A percentile compares a stretch with the other conserved stretches of the same genome.
Conservation (phyloP, 805 yeast genomes). For the Saturnispora mendoncae region DNA sequence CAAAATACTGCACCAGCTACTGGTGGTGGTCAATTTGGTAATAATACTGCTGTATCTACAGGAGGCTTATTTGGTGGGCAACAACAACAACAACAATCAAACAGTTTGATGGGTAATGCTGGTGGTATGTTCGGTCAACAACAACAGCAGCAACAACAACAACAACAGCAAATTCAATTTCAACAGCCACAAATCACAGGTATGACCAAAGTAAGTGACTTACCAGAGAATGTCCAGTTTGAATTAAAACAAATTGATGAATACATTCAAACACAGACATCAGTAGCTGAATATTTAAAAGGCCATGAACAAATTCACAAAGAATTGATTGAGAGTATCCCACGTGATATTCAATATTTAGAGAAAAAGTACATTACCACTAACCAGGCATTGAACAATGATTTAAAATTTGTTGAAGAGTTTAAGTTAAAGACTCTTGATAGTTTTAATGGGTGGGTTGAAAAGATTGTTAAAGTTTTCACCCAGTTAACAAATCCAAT, state of each 20-base stretch:
- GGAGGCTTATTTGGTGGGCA: constrained; percentile 8
- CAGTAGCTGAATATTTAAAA: constrained; percentile 59
- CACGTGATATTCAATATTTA: constrained; percentile 60
- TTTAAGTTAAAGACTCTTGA: constrained; percentile 35
- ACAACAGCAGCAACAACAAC: constrained; percentile 13
- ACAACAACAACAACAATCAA: constrained; percentile 7
- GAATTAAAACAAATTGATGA: constrained; percentile 64
- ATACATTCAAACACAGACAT: constrained; percentile 65
- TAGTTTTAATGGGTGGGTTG: constrained; percentile 32
- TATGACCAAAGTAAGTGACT: constrained; percentile 65
- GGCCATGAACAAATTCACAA: constrained; percentile 55
- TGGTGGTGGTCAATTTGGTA: constrained; percentile 32
- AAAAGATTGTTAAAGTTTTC: constrained; percentile 29
- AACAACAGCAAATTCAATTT: constrained; percentile 29
- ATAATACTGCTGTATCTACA: constrained; percentile 16
- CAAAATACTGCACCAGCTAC: constrained; percentile 7
- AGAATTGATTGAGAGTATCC: constrained; percentile 58
- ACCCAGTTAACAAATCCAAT: constrained; percentile 30
- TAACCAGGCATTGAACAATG: constrained; percentile 51
- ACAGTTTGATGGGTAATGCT: constrained; percentile 1
- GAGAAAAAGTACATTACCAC: constrained; percentile 53
- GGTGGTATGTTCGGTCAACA: constrained; percentile 9
- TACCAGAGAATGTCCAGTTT: constrained; percentile 60
- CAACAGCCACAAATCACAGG: constrained; percentile 50
- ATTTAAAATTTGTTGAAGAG: constrained; percentile 36